Percentiles rank a stretch among this genome's conserved stretches.
phyloP scores from a whole-genome alignment of 1,284 basidiomycete genomes.

The Trichosporon asahii region DNA sequence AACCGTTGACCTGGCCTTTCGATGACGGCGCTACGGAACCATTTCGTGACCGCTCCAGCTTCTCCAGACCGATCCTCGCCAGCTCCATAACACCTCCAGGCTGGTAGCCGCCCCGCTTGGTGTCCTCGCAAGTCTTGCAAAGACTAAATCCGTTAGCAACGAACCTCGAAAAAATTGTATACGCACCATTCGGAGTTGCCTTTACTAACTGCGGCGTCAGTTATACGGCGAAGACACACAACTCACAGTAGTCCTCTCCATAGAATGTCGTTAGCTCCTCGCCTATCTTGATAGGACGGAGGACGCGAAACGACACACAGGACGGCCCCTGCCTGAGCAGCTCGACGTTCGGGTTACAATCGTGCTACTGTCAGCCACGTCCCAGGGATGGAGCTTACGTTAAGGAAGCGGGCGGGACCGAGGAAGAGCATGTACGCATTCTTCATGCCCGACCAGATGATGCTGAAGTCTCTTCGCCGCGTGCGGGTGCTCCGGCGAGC shows the following conservation, averaged over 20 bases:
- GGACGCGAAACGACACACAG: constrained; percentile 45
- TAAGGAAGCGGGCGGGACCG: constrained; percentile 51
- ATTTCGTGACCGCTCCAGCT: neutral
- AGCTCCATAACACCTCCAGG: constrained; percentile 4
- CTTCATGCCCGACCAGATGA: constrained; percentile 45
- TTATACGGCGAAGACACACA: neutral
- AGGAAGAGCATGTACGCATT: constrained; percentile 48
- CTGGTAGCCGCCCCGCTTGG: neutral
- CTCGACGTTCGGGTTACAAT: constrained; percentile 50
- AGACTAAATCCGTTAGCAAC: constrained; percentile 29
- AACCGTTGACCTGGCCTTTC: neutral
- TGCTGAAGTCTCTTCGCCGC: constrained; percentile 48
- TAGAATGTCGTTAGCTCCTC: constrained; percentile 51
- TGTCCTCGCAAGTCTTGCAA: constrained; percentile 43
- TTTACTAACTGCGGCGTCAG: constrained; percentile 34
- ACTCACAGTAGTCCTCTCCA: constrained; percentile 44
- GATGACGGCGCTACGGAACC: constrained; percentile 4
- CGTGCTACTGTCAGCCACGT: constrained; percentile 37
- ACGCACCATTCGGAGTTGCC: constrained; percentile 44
- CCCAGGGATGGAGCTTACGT: constrained; percentile 33
- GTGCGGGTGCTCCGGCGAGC: constrained; percentile 36
- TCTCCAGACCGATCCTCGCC: constrained; percentile 5
- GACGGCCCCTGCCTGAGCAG: constrained; percentile 41
- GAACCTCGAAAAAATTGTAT: neutral
- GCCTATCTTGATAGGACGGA: constrained; percentile 40